phyloP scores from a whole-genome alignment of 495 filamentous ascomycete genomes.

The Clohesyomyces aquaticus region DNA sequence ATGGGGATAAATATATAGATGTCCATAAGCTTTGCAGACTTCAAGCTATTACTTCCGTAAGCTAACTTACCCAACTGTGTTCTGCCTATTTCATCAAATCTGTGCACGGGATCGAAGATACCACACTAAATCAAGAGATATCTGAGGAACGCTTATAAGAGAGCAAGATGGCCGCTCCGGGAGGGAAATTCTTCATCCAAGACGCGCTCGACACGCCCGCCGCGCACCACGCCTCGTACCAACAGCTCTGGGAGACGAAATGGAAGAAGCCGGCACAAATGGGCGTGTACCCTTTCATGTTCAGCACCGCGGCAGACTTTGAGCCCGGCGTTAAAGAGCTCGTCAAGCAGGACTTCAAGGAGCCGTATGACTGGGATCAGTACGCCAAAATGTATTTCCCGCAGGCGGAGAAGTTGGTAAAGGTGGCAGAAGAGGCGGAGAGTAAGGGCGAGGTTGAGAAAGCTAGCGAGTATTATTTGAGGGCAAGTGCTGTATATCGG shows the following conservation, averaged over 20 bases:
- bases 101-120: no score
- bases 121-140: no score
- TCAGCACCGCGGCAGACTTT: slow-evolving; percentile 71
- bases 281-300: slow-evolving; percentile 79
- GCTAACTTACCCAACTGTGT: no score
- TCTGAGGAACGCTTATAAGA: slow-evolving; percentile 9
- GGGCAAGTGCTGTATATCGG: slow-evolving; percentile 62
- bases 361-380: slow-evolving; percentile 62
- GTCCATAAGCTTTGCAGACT: no score
- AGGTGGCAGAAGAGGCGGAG: slow-evolving; percentile 54
- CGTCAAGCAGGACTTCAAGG: slow-evolving; percentile 63
- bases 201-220: slow-evolving; percentile 50
- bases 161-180: slow-evolving; percentile 41
- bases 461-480: slow-evolving; percentile 66
- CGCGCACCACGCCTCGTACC: slow-evolving; percentile 70
- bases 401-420: slow-evolving; percentile 58
- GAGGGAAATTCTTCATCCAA: slow-evolving; percentile 45
- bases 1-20: no score
- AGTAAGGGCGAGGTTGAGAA: slow-evolving; percentile 51
- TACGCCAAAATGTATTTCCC: slow-evolving; percentile 69
- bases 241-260: slow-evolving; percentile 78
- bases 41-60: no score
- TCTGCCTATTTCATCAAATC: no score
- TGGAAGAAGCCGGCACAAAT: slow-evolving; percentile 71
- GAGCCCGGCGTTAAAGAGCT: slow-evolving; percentile 69